Evolutionary conservation across 441 rosid genomes (phyloP).

Genomic region (Jatropha multifida): DNA sequence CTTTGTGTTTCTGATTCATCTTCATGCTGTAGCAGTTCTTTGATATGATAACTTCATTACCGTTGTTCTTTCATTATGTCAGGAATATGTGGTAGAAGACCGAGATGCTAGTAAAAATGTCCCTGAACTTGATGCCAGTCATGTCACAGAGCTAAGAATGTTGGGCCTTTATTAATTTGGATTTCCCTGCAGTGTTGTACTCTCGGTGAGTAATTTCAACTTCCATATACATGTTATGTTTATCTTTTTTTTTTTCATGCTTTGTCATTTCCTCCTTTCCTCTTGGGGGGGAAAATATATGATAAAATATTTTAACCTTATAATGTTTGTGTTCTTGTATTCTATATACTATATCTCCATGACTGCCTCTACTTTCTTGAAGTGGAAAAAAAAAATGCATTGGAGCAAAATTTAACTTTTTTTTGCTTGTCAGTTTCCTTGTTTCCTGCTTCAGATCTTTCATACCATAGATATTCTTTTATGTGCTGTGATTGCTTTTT

Average conservation of each 20-base stretch:
- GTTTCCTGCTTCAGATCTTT: background rate
- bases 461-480: background rate
- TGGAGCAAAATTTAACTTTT: background rate
- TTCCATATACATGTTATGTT: background rate
- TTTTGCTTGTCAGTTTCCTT: background rate
- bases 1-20: background rate
- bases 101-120: conserved; percentile 64
- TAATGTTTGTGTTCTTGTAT: background rate
- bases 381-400: background rate
- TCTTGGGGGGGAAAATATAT: background rate
- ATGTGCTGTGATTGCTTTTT: background rate
- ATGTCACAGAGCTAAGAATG: conserved; percentile 87
- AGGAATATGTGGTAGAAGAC: conserved; percentile 98
- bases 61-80: conserved; percentile 22
- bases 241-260: background rate
- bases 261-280: background rate
- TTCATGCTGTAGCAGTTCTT: background rate
- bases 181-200: conserved; percentile 13
- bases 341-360: background rate
- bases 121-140: conserved; percentile 87
- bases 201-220: conserved; percentile 28
- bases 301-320: background rate
- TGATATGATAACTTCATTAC: background rate
- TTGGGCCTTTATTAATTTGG: conserved; percentile 75
- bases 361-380: background rate